Evolutionary conservation across 345 rosid species (phyloP).

Genomic region (Salix udensis): DNA sequence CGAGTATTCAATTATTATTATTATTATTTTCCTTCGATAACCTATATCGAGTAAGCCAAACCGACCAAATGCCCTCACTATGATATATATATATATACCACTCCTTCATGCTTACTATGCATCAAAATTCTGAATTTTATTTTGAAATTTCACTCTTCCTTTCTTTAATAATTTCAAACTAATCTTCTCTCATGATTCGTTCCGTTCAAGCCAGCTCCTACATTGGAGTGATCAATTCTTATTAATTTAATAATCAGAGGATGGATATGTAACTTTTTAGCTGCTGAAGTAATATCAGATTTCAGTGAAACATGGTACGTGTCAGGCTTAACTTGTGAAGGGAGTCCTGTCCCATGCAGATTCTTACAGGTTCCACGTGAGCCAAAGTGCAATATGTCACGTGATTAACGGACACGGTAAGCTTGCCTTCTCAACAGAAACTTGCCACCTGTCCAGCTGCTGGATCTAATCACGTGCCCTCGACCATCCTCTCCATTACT

Average conservation of each 20-base stretch:
- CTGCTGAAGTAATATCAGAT: too few relatives aligned
- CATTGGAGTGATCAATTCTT: too few relatives aligned
- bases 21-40: background rate
- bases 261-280: too few relatives aligned
- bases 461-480: slow-evolving; percentile 34
- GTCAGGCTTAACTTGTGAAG: slow-evolving; percentile 32
- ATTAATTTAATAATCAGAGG: too few relatives aligned
- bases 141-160: too few relatives aligned
- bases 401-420: slow-evolving; percentile 22
- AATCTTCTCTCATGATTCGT: too few relatives aligned
- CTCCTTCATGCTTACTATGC: background rate
- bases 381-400: slow-evolving; percentile 21
- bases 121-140: background rate
- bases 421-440: background rate
- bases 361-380: slow-evolving; percentile 55
- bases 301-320: slow-evolving; percentile 36
- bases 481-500: background rate
- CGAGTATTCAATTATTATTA: too few relatives aligned
- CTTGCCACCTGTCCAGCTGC: slow-evolving; percentile 21
- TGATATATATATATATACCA: background rate
- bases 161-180: too few relatives aligned
- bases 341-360: slow-evolving; percentile 30
- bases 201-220: too few relatives aligned
- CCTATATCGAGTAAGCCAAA: background rate
- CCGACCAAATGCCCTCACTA: slow-evolving; percentile 5